phyloP scores from a whole-genome alignment of 2,329 filamentous ascomycete species.

The Alternaria incomplexa region DNA sequence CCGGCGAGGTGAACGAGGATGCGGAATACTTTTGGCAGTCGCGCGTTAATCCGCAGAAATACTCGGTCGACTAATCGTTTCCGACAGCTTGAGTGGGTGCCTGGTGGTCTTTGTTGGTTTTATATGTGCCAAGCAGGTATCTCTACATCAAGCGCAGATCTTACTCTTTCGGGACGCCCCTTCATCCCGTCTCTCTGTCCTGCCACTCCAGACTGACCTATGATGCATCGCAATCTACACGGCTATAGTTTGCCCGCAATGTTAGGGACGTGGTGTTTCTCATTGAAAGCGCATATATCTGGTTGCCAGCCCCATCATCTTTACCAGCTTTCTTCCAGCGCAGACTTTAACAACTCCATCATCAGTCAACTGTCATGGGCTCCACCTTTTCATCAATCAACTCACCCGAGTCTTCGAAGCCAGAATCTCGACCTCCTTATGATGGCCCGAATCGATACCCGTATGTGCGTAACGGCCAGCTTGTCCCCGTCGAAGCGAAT shows the following conservation, averaged over 20 bases:
- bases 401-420: background rate
- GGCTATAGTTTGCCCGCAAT: background rate
- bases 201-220: background rate
- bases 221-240: background rate
- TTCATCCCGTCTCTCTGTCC: background rate
- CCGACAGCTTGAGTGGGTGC: background rate
- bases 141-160: background rate
- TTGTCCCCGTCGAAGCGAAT: background rate
- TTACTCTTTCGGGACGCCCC: background rate
- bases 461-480: background rate
- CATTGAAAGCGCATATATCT: background rate
- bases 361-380: background rate
- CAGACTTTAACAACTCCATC: background rate
- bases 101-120: background rate
- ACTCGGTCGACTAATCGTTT: rapidly evolving
- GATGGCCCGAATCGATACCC: background rate
- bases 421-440: background rate
- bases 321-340: background rate
- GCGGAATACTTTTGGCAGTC: background rate
- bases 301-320: background rate
- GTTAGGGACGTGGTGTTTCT: background rate
- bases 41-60: background rate
- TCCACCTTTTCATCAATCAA: background rate
- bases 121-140: background rate
- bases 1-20: background rate